Base-by-base conservation (phyloP, 495 filamentous ascomycete genomes). In the Aspergillus coremiiformis region DNA sequence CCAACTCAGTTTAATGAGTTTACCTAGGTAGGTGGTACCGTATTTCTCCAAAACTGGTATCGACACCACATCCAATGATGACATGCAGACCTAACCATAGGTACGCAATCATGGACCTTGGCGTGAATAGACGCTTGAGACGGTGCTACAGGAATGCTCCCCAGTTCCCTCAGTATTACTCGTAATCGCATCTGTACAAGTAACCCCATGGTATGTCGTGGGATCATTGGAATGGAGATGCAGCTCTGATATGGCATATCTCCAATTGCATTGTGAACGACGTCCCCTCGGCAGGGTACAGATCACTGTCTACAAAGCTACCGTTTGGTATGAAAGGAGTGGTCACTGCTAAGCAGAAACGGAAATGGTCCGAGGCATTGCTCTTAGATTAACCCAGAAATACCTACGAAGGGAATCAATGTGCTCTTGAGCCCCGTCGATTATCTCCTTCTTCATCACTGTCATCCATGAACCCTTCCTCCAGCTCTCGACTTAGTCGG, bases 401-500 rank as follows among this genome's bases (percentile, higher is more conserved):
- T 15, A 10, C 21, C 37, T 41, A 41, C 37, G 37, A 41, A 41
- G 14, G 21, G n/a, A 5, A 20, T 12, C 54, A 39, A 15, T 39
- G 45, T 22, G 23, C 24, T 22, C 41, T 21, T 21, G 37, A 27
- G 35, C 50, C 27, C 41, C 43, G 12, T 37, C 45, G 27, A 41
- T 8, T 21, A 44, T 54, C 66, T 21, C 63, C 71, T 15, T 78
- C 77, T n/a, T 89, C 85, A 52, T 87, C 84, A 64, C 87, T 90
- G 62, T 89, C 85, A 69, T 90, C 86, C 73, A 80, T 83, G 62
- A 94, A 94, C 1, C 87, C 89, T 52, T 87, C 80, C 66, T 93
- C 89, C 49, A 94, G 63, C 30, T 95, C 90, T 63, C 89, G 77
- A 71, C 87, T 90, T 44, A 94, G 61, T 55, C 90, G 77, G 52